Conservation (phyloP, 192 early-diverging fungal species). For the Lunasporangiospora selenospora region DNA sequence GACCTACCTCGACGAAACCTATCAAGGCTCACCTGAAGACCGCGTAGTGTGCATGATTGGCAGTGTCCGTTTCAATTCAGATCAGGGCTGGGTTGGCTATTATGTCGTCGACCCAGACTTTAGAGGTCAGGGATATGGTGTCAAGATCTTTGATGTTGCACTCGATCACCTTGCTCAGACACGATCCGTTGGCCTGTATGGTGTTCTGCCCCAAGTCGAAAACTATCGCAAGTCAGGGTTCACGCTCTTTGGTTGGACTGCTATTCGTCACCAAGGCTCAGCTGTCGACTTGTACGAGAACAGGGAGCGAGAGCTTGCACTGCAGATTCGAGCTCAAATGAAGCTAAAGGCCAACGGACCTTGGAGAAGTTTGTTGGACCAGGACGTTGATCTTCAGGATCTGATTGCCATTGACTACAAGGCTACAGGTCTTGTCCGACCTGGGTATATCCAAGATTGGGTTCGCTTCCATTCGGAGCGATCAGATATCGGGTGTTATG, state of each 20-base stretch:
- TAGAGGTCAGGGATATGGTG: too few species aligned
- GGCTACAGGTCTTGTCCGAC: background rate
- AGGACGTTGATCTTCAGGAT: background rate
- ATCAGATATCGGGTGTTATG: background rate
- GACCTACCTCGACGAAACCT: too few species aligned
- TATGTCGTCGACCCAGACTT: too few species aligned
- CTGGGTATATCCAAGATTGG: background rate
- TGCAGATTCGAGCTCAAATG: background rate
- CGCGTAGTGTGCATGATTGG: too few species aligned
- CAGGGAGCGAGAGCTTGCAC: background rate
- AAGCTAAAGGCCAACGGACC: background rate
- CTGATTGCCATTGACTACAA: background rate
- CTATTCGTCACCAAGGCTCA: background rate
- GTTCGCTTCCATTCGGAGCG: background rate
- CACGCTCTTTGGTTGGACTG: background rate
- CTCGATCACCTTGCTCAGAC: too few species aligned
- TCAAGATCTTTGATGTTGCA: too few species aligned
- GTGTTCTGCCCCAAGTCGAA: background rate
- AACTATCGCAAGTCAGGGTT: slow-evolving; percentile 5
- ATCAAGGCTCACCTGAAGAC: too few species aligned
- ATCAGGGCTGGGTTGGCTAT: too few species aligned
- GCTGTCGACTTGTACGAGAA: background rate
- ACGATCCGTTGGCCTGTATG: background rate
- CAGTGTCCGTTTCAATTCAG: too few species aligned
- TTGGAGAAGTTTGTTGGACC: background rate